These are phyloP conservation scores for Pseudogymnoascus verrucosus DNA, from an alignment of 2,329 filamentous ascomycete genomes.

Conservation along the genomic window DNA sequence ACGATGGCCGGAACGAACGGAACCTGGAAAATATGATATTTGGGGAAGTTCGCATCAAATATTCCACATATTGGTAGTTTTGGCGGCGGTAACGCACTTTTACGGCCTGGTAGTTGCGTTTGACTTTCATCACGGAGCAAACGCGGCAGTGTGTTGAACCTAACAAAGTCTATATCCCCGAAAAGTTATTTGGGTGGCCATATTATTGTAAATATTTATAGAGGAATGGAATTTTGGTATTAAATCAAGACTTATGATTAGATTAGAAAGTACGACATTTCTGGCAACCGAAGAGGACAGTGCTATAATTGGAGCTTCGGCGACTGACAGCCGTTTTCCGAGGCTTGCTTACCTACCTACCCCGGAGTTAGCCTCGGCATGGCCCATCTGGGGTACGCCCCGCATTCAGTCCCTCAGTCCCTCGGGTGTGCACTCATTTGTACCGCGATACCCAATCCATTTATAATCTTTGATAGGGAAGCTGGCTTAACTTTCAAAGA, in stretches of 20 bases:
- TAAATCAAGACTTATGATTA: background rate
- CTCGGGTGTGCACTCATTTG: background rate
- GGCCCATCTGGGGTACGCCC: background rate
- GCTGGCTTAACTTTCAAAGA: background rate
- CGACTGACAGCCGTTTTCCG: conserved; percentile 1
- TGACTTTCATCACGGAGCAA: conserved; percentile 64
- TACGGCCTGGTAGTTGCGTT: conserved; percentile 77
- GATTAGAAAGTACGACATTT: background rate
- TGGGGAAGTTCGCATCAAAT: conserved; percentile 93
- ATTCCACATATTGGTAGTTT: conserved; percentile 82
- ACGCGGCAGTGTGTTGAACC: background rate
- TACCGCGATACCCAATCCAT: background rate
- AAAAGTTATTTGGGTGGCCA: background rate
- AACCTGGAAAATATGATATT: conserved; percentile 76
- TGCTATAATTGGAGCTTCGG: conserved; percentile 6
- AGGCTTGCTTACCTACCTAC: background rate
- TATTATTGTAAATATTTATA: background rate
- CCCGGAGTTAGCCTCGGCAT: background rate
- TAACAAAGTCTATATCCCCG: background rate
- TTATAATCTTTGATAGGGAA: background rate
- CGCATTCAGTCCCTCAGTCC: background rate
- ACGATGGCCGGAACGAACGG: conserved; percentile 73
- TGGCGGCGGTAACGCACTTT: conserved; percentile 75
- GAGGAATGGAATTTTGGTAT: background rate
- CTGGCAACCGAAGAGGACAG: too few species aligned